A percentile compares a stretch with the other conserved stretches of the same genome.
phyloP scores from a whole-genome alignment of 148 eudicot species.

The Chenopodium suecicum region DNA sequence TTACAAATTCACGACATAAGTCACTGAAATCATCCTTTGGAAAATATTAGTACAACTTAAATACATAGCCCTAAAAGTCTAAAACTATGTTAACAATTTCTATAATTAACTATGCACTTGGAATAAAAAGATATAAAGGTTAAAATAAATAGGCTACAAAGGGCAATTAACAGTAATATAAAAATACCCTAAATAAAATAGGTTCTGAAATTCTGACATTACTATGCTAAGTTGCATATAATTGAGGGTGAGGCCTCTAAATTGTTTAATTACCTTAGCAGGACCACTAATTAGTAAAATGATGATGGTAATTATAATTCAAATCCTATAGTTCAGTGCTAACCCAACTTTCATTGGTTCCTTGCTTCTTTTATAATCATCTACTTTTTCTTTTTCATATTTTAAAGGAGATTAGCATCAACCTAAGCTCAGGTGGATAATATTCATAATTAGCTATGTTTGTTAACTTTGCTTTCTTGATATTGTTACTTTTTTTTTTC shows the following conservation, averaged over 20 bases:
- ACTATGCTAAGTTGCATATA: slow-evolving; percentile 26
- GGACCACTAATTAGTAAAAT: slow-evolving; percentile 29
- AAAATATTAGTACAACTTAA: too few species aligned
- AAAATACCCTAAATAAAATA: neutral
- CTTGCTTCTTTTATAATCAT: slow-evolving; percentile 32
- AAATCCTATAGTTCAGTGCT: slow-evolving; percentile 34
- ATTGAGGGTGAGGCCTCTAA: slow-evolving; percentile 22
- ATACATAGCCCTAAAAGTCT: too few species aligned
- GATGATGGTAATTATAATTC: slow-evolving; percentile 1
- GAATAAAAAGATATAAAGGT: too few species aligned
- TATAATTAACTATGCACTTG: too few species aligned
- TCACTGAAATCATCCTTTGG: too few species aligned
- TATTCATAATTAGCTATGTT: neutral
- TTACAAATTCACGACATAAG: too few species aligned
- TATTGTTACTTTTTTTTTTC: neutral
- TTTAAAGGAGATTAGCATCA: neutral
- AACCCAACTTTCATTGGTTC: slow-evolving; percentile 29
- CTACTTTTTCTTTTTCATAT: slow-evolving; percentile 10
- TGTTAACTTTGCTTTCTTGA: neutral
- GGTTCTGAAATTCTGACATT: slow-evolving; percentile 14
- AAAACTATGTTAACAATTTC: too few species aligned
- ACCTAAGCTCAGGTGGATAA: neutral
- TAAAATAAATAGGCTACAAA: neutral
- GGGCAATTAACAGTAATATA: neutral
- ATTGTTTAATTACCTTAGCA: neutral